Base-by-base conservation (phyloP, 202 grass and related monocot genomes). In the Panicum virgatum region DNA sequence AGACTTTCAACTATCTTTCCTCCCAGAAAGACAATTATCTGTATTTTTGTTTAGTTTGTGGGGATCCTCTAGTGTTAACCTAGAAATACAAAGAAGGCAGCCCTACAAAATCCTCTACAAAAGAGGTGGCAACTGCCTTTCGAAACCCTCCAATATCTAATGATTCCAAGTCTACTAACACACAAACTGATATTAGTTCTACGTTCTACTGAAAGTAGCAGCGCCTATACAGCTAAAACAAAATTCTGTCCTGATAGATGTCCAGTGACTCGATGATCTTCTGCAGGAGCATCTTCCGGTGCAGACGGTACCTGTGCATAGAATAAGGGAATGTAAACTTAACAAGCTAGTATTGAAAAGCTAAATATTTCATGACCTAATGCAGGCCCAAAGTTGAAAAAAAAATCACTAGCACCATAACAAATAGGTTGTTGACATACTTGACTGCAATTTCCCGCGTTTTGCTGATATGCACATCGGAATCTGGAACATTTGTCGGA, bases 261-360 rank as follows among this genome's bases (percentile, higher is more conserved):
- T 94, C 86, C 75, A 97, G 82, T 56, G 91, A 80, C 16, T 91
- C 88, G 2, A 94, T 97, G 64, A 94, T 80, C 80, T 94, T 97
- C 66, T 86, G 70, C 2, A 94, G 45, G 9, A 97, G 88, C 80
- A 93, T 69, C 77, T 98, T 98, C 74, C 90, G 78, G n/a, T 98
- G 92, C 61, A 98, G 75, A 16, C 92, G 86, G 79, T 95, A 98
- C 84, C 96, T 98, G 82, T 32, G 18, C n/a, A 36, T 81, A 32
- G 36, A 45, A 45, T 36, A 51, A 67, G 42, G 83, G 9, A 44
- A 63, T 13, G 10, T 38, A 43, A 32, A 38, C 10, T 84, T 45
- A 62, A 59, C 13, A 84, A 75, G 57, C 59, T 38, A 79, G 9
- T 15, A 23, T 30, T 38, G 30, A 20, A 9, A 19, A 50, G 6